A percentile compares a stretch with the other conserved stretches of the same genome.
These are phyloP conservation scores for Hippophae rhamnoides DNA, from an alignment of 306 rosid genomes.

Conservation along the genomic window DNA sequence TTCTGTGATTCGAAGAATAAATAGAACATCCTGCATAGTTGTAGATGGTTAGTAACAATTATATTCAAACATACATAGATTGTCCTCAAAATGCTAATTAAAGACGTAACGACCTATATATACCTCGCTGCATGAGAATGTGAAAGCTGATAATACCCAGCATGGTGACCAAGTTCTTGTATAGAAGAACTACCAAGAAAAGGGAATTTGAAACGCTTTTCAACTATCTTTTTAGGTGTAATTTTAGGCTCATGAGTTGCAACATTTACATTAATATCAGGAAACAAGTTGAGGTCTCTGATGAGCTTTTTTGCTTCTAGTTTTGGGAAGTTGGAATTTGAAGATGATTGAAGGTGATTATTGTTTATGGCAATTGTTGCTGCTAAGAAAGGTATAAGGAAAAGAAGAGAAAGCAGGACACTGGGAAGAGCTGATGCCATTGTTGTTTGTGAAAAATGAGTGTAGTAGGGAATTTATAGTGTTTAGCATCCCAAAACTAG, in stretches of 20 bases:
- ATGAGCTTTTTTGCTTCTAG: constrained; percentile 58
- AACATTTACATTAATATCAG: constrained; percentile 51
- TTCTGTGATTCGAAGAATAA: constrained; percentile 77
- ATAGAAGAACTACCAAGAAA: constrained; percentile 39
- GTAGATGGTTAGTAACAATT: too few species aligned
- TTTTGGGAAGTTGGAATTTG: constrained; percentile 25
- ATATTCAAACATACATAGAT: too few species aligned
- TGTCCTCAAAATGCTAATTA: too few species aligned
- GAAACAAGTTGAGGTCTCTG: constrained; percentile 57
- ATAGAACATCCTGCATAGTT: constrained; percentile 69
- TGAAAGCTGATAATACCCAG: constrained; percentile 78
- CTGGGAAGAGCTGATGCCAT: constrained; percentile 37
- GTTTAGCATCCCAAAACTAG: not conserved
- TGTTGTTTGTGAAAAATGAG: constrained; percentile 7
- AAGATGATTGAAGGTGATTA: constrained; percentile 20
- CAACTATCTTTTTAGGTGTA: constrained; percentile 33
- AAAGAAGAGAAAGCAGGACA: constrained; percentile 21
- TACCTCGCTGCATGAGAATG: constrained; percentile 82
- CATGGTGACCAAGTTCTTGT: constrained; percentile 76
- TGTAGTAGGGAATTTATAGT: constrained; percentile 35
- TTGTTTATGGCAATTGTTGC: constrained; percentile 12
- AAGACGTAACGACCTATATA: not conserved
- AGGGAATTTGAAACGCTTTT: constrained; percentile 57
- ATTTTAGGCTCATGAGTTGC: constrained; percentile 18
- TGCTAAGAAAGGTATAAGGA: constrained; percentile 26